Conservation (phyloP, 108 stramenopile species). For the Asterionellopsis glacialis region DNA sequence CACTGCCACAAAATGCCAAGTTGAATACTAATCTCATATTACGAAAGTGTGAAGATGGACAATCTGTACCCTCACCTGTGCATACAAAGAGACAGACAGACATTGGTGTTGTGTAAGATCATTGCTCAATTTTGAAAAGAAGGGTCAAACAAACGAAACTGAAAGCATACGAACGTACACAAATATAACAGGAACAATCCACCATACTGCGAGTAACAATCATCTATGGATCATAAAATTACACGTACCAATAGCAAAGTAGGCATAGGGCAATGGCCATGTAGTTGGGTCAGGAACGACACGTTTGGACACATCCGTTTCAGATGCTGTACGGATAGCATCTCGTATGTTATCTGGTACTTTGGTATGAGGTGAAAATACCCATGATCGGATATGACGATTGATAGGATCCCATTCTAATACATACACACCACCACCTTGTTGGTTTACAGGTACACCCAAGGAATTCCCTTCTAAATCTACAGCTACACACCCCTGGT, state of each 20-base stretch:
- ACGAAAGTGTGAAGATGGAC: constrained; percentile 66
- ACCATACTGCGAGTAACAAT: too few relatives aligned
- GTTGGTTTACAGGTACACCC: constrained; percentile 74
- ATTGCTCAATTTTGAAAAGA: too few relatives aligned
- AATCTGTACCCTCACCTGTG: constrained; percentile 63
- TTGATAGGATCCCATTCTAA: constrained; percentile 88
- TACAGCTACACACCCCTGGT: constrained; percentile 88
- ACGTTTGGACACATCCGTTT: constrained; percentile 23
- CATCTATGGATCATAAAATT: too few relatives aligned
- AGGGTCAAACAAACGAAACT: background rate
- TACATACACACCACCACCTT: constrained; percentile 84
- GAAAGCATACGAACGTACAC: background rate
- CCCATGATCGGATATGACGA: constrained; percentile 84
- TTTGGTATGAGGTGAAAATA: constrained; percentile 66
- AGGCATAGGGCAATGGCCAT: constrained; percentile 85
- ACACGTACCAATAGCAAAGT: constrained; percentile 73
- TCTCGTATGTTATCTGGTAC: constrained; percentile 69
- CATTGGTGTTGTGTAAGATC: too few relatives aligned
- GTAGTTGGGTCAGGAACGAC: constrained; percentile 73
- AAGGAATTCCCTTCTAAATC: constrained; percentile 54
- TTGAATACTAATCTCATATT: constrained; percentile 88
- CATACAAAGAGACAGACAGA: too few relatives aligned
- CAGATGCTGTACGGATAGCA: constrained; percentile 54
- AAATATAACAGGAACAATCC: background rate
- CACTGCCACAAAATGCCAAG: constrained; percentile 83